Conservation (phyloP, 2,329 filamentous ascomycete species). For the Lachnellula hyalina region DNA sequence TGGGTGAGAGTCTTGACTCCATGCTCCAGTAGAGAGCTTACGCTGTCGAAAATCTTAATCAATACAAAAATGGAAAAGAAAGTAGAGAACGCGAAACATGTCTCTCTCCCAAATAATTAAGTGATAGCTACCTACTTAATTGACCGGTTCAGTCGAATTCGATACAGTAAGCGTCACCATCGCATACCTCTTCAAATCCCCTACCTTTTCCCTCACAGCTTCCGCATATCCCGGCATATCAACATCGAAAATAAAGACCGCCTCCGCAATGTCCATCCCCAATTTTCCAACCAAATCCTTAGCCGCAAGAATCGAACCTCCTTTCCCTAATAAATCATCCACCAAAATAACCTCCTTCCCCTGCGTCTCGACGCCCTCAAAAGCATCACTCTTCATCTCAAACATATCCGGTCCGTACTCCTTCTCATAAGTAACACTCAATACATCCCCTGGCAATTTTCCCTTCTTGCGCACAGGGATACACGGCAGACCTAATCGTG, state of each 20-base stretch:
- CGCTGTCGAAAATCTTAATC: background rate
- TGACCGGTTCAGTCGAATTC: constrained; percentile 6
- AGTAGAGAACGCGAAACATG: background rate
- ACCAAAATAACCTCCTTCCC: constrained; percentile 87
- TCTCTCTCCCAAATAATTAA: no score
- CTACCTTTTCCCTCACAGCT: constrained; percentile 12
- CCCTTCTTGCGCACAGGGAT: constrained; percentile 90
- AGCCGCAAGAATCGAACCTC: constrained; percentile 81
- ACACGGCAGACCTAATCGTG: constrained; percentile 74
- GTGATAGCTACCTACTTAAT: background rate
- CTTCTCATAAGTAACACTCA: constrained; percentile 80
- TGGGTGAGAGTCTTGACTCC: constrained; percentile 85
- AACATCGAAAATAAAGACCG: constrained; percentile 80
- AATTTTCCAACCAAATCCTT: constrained; percentile 78
- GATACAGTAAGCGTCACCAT: constrained; percentile 13
- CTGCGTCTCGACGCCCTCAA: constrained; percentile 50
- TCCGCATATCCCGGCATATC: constrained; percentile 42
- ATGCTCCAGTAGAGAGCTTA: constrained; percentile 68
- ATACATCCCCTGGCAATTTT: constrained; percentile 84
- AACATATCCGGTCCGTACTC: constrained; percentile 93
- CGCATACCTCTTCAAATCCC: constrained; percentile 16
- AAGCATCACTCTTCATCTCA: constrained; percentile 81
- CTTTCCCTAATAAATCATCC: constrained; percentile 95
- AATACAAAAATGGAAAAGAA: background rate
- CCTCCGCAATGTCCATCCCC: constrained; percentile 75